A percentile compares a stretch with the other conserved stretches of the same genome.
Conservation (phyloP, 371 early-diverging fungal genomes). For the Rhizopus delemar region DNA sequence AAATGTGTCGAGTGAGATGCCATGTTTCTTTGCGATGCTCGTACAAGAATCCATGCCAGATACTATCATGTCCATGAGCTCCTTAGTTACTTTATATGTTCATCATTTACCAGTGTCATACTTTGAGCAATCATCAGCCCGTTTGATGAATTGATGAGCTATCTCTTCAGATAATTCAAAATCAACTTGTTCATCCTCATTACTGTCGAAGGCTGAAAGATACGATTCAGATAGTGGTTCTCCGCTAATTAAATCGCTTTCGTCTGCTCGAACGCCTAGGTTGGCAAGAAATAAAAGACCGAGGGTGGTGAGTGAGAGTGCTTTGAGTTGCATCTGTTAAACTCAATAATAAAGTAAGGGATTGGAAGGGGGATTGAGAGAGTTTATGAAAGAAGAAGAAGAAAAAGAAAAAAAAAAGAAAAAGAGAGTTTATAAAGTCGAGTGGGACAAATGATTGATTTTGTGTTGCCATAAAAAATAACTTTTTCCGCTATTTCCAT, state of each 20-base stretch:
- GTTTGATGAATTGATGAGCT: conserved; percentile 17
- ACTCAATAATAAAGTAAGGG: conserved; percentile 10
- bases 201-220: conserved; percentile 27
- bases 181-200: conserved; percentile 25
- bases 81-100: neutral
- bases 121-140: conserved; percentile 28
- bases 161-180: conserved; percentile 30
- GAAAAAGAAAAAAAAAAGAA: conserved; percentile 13
- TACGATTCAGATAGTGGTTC: conserved; percentile 18
- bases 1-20: conserved; percentile 30
- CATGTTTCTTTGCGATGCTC: conserved; percentile 34
- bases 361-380: conserved; percentile 9
- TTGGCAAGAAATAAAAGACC: conserved; percentile 24
- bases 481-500: conserved; percentile 21
- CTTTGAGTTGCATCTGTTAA: conserved; percentile 24
- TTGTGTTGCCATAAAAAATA: conserved; percentile 18
- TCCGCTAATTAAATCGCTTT: conserved; percentile 9
- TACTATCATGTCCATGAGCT: conserved; percentile 17
- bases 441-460: conserved; percentile 28
- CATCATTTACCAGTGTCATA: conserved; percentile 22
- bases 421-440: conserved; percentile 10
- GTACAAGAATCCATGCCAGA: conserved; percentile 38
- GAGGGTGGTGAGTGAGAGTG: conserved; percentile 28
- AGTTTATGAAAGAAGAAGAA: conserved; percentile 1
- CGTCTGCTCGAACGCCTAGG: conserved; percentile 9